Percentiles rank a stretch among this genome's conserved stretches.
Evolutionary conservation across 768 basidiomycete genomes (phyloP).

Genomic region (Hypholoma fasciculare): DNA sequence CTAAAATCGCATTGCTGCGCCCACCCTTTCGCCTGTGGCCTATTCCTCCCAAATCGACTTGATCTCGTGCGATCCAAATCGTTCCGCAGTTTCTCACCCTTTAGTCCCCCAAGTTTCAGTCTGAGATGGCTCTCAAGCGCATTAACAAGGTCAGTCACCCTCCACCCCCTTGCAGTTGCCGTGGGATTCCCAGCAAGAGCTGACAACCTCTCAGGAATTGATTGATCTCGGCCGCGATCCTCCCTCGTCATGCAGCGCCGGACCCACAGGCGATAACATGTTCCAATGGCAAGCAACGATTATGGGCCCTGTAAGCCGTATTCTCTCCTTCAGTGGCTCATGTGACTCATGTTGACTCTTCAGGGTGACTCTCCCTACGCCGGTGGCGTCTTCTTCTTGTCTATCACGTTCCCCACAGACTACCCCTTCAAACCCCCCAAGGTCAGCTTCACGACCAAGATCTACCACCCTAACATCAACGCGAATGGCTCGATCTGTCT

Average conservation of each 20-base stretch:
- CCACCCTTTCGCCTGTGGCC: conserved; percentile 12
- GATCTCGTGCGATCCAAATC: conserved; percentile 46
- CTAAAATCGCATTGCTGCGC: conserved; percentile 29
- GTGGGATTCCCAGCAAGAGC: conserved; percentile 14
- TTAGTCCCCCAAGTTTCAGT: conserved; percentile 24
- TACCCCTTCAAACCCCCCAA: conserved; percentile 99
- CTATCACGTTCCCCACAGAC: conserved; percentile 92
- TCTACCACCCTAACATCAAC: conserved; percentile 99
- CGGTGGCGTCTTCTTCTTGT: conserved; percentile 98
- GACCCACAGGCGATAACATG: conserved; percentile 97
- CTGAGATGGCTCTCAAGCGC: conserved; percentile 93
- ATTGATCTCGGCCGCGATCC: conserved; percentile 99
- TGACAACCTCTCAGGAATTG: conserved; percentile 73
- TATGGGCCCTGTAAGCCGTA: conserved; percentile 91
- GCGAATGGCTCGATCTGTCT: conserved; percentile 99
- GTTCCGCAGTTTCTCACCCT: conserved; percentile 29
- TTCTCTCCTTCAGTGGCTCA: conserved; percentile 1
- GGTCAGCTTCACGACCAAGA: conserved; percentile 99
- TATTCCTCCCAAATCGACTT: conserved; percentile 27
- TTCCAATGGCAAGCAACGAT: conserved; percentile 99
- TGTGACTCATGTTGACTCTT: conserved; percentile 27
- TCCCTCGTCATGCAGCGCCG: conserved; percentile 98
- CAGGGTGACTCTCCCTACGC: conserved; percentile 98
- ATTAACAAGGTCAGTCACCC: conserved; percentile 86
- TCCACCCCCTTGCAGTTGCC: conserved; percentile 10